Evolutionary conservation across 208 protist species (phyloP).

Genomic region (Leishmania turanica): DNA sequence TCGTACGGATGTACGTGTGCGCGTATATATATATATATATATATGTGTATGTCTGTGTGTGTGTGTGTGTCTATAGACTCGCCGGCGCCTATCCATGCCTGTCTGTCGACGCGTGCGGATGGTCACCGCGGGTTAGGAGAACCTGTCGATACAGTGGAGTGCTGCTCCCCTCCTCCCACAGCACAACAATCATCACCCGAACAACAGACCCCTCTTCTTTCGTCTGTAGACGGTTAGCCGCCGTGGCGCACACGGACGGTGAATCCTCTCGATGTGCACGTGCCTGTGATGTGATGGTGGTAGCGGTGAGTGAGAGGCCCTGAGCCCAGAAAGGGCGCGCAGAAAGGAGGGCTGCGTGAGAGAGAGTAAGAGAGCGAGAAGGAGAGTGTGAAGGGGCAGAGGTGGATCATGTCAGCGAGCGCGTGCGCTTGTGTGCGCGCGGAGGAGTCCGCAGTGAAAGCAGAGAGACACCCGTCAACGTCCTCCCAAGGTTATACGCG

Average conservation of each 20-base stretch:
- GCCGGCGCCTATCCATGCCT: too few relatives aligned
- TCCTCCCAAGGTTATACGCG: not conserved
- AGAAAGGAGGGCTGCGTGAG: not conserved
- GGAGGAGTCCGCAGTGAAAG: not conserved
- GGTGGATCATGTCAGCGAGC: not conserved
- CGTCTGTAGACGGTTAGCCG: too few relatives aligned
- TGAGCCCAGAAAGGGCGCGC: not conserved
- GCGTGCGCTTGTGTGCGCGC: not conserved
- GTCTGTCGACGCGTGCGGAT: not conserved
- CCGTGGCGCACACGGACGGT: too few relatives aligned
- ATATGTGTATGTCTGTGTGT: conserved; percentile 5
- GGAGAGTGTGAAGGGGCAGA: not conserved
- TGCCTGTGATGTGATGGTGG: too few relatives aligned
- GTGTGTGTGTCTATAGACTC: not conserved
- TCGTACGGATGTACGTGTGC: conserved; percentile 3
- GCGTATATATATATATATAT: conserved; percentile 5
- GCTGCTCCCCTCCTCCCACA: not conserved
- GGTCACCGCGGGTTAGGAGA: not conserved
- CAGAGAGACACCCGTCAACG: not conserved
- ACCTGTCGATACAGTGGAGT: not conserved
- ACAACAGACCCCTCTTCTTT: too few relatives aligned
- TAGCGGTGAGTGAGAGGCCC: too few relatives aligned
- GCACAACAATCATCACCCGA: too few relatives aligned
- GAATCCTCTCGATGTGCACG: too few relatives aligned
- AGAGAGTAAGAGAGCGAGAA: not conserved